Base-by-base conservation (phyloP, 1,284 basidiomycete species). In the Cutaneotrichosporon cyanovorans region DNA sequence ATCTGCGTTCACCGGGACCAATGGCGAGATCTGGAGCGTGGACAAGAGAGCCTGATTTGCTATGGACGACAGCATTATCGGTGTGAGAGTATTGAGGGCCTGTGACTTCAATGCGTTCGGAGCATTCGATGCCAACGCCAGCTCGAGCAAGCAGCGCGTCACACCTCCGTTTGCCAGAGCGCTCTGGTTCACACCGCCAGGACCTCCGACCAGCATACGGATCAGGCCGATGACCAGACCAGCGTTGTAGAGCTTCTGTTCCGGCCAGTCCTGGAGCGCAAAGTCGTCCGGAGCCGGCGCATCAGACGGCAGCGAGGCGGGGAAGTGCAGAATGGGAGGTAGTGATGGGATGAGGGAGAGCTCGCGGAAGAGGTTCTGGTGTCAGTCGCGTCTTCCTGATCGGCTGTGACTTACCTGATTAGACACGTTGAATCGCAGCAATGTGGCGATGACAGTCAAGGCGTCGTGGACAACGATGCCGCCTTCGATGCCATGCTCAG, bases 251-350 rank as follows among this genome's bases (percentile, higher is more conserved):
- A 81, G 71, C 68, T 96, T 96, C 65, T 92, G 89, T 42, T 83
- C 78, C 54, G 91, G 88, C 95, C 95, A 98, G 64, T 91, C 90
- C 67, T 98, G 95, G 31, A 97, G 75, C 1, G 91, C 85, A 69
- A 97, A 98, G 50, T 87, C 84, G 68, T 96, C 88, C 4, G 92
- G 87, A 2, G 85, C 80, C 7, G 77, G 70, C 35, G 81, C 78
- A 43, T 84, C 78, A 11, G 79, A 75, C 0, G 73, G 64, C 8
- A 88, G 73, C 11, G 79, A 78, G 2, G 83, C 77, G 1, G 92
- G 91, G 66, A 90, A 93, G 56, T 87, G 82, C 21, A 99, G 79
- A 18, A 96, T 78, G 1, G 87, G 80, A 12, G 84, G 86, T 9
- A 96, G 75, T 11, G 83, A 73, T 0, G 86, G 80, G 42, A 92